Evolutionary conservation across 2,329 filamentous ascomycete species (phyloP).

Genomic region (Sordariomycetes sp.): DNA sequence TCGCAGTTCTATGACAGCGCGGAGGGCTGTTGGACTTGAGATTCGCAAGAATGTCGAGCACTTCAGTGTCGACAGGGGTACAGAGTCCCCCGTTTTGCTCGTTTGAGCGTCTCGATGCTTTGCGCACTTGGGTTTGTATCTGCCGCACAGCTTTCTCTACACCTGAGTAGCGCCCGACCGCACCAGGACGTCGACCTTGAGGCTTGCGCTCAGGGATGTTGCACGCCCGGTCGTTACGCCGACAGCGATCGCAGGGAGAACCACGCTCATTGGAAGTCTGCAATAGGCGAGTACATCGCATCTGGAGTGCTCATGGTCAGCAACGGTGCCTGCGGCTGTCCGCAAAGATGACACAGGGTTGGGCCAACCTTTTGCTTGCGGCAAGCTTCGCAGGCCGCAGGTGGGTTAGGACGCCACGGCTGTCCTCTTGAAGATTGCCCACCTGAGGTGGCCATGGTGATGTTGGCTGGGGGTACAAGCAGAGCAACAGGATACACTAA

Average conservation of each 20-base stretch:
- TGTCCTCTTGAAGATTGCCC: no score
- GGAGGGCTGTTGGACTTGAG: neutral
- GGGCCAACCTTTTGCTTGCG: slow-evolving; percentile 1
- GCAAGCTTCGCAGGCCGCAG: slow-evolving; percentile 1
- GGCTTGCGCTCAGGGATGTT: neutral
- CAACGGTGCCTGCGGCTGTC: no score
- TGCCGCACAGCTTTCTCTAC: slow-evolving; percentile 1
- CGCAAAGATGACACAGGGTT: no score
- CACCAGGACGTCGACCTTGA: neutral
- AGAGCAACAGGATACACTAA: neutral
- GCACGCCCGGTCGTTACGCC: neutral
- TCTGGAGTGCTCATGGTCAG: neutral
- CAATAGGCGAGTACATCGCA: neutral
- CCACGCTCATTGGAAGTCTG: neutral
- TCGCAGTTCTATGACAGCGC: neutral
- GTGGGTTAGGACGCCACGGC: neutral
- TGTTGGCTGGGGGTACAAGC: neutral
- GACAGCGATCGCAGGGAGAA: neutral
- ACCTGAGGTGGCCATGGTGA: neutral
- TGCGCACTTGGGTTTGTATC: slow-evolving; percentile 1
- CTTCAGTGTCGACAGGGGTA: neutral
- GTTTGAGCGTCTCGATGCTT: neutral
- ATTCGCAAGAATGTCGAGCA: neutral
- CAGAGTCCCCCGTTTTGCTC: neutral
- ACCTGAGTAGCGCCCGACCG: neutral